Evolutionary conservation across 2,329 filamentous ascomycete genomes (phyloP).

Genomic region (Aspergillus glaucus): DNA sequence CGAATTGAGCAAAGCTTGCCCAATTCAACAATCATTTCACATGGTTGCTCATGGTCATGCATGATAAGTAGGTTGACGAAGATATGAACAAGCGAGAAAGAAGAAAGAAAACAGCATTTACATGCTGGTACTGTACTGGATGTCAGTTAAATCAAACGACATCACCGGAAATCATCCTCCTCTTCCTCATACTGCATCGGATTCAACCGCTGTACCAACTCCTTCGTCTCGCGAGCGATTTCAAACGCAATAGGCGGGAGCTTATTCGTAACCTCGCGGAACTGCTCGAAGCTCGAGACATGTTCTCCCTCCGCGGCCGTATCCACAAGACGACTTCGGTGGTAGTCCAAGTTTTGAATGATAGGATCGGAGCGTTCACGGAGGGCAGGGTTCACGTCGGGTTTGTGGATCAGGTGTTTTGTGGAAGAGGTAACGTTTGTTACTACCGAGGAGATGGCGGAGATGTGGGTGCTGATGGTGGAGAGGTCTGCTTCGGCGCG

Average conservation of each 20-base stretch:
- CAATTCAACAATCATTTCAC: conserved; percentile 19
- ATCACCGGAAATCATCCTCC: conserved; percentile 36
- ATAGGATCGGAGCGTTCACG: conserved; percentile 41
- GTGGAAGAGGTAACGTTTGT: conserved; percentile 63
- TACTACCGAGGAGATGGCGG: conserved; percentile 64
- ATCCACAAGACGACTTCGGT: conserved; percentile 59
- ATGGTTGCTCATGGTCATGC: conserved; percentile 21
- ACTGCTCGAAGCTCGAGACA: conserved; percentile 48
- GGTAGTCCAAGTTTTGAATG: conserved; percentile 49
- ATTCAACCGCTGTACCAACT: conserved; percentile 52
- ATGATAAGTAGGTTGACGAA: conserved; percentile 13
- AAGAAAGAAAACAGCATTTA: not conserved
- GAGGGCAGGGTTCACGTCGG: conserved; percentile 43
- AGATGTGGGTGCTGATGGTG: conserved; percentile 63
- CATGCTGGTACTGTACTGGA: conserved; percentile 1
- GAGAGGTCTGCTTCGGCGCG: conserved; percentile 58
- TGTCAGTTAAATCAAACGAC: conserved; percentile 1
- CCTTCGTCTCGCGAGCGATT: conserved; percentile 75
- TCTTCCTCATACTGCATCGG: conserved; percentile 28
- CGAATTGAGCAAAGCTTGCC: conserved; percentile 13
- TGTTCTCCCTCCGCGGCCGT: conserved; percentile 57
- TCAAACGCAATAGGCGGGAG: conserved; percentile 82
- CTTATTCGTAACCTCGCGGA: conserved; percentile 57
- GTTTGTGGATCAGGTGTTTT: conserved; percentile 48
- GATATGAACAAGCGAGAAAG: conserved; percentile 6